A percentile compares a stretch with the other conserved stretches of the same genome.
These are phyloP conservation scores for Leccinum pachyderme DNA, from an alignment of 1,284 basidiomycete species.

Conservation along the genomic window DNA sequence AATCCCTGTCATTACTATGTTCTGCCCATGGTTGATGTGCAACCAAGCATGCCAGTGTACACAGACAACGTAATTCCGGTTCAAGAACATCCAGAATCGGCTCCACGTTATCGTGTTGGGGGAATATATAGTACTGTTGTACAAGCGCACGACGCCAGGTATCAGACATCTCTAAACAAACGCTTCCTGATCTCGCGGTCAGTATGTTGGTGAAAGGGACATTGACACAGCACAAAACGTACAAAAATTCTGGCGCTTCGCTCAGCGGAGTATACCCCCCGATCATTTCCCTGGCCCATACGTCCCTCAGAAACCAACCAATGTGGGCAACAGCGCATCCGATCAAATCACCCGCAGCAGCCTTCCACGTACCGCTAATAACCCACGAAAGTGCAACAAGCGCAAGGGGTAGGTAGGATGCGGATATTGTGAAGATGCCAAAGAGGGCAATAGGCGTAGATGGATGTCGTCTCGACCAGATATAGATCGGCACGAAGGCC, in stretches of 20 bases:
- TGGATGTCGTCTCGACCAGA: constrained; percentile 95
- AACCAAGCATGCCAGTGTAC: background rate
- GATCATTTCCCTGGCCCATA: constrained; percentile 91
- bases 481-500: constrained; percentile 92
- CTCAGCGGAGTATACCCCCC: constrained; percentile 75
- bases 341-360: constrained; percentile 81
- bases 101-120: background rate
- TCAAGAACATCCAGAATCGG: background rate
- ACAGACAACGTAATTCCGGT: background rate
- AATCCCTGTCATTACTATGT: background rate
- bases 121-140: constrained; percentile 1
- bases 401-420: constrained; percentile 91
- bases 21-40: background rate
- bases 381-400: constrained; percentile 90
- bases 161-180: constrained; percentile 57
- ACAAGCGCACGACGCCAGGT: constrained; percentile 8
- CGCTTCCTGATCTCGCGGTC: constrained; percentile 47
- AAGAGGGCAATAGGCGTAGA: constrained; percentile 94
- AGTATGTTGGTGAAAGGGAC: background rate
- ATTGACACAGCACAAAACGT: constrained; percentile 38
- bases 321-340: constrained; percentile 91
- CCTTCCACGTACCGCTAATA: constrained; percentile 82
- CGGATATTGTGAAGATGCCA: constrained; percentile 91
- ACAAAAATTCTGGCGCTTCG: constrained; percentile 79
- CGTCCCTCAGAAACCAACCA: constrained; percentile 91